Conservation (phyloP, 2,329 filamentous ascomycete species). For the Cercospora canescens region DNA sequence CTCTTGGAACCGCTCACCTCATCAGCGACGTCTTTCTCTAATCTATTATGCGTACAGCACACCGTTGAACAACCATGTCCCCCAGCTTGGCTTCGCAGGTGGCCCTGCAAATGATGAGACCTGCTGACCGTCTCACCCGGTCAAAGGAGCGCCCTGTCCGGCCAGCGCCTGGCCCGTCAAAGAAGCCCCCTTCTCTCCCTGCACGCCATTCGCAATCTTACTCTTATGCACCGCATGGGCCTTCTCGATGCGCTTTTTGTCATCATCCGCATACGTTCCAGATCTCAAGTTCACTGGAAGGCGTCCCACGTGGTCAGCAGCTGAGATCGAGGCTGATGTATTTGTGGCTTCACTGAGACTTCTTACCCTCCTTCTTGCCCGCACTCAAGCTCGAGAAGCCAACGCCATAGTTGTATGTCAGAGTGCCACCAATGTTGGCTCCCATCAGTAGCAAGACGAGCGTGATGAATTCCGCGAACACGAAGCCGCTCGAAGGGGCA, state of each 20-base stretch:
- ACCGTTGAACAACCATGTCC: neutral
- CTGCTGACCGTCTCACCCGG: neutral
- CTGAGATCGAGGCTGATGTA: neutral
- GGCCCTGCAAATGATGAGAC: neutral
- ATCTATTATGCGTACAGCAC: neutral
- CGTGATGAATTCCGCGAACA: constrained; percentile 39
- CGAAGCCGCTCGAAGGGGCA: constrained; percentile 38
- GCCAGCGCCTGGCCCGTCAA: constrained; percentile 9
- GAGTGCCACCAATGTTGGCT: constrained; percentile 45
- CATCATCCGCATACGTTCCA: constrained; percentile 17
- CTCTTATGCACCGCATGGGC: constrained; percentile 8
- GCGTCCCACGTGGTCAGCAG: neutral
- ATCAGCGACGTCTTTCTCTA: neutral
- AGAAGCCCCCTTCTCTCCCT: constrained; percentile 4
- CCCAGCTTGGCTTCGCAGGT: neutral
- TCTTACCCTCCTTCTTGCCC: constrained; percentile 30
- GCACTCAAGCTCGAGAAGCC: constrained; percentile 38
- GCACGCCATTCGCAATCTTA: constrained; percentile 6
- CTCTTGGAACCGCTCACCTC: neutral
- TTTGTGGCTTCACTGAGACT: neutral
- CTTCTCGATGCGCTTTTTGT: constrained; percentile 15
- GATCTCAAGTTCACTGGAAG: constrained; percentile 17
- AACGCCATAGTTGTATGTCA: constrained; percentile 50
- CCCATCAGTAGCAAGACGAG: constrained; percentile 40
- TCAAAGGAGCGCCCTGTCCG: neutral